Evolutionary conservation across 2,329 filamentous ascomycete genomes (phyloP).

Genomic region (Phoma sp.): DNA sequence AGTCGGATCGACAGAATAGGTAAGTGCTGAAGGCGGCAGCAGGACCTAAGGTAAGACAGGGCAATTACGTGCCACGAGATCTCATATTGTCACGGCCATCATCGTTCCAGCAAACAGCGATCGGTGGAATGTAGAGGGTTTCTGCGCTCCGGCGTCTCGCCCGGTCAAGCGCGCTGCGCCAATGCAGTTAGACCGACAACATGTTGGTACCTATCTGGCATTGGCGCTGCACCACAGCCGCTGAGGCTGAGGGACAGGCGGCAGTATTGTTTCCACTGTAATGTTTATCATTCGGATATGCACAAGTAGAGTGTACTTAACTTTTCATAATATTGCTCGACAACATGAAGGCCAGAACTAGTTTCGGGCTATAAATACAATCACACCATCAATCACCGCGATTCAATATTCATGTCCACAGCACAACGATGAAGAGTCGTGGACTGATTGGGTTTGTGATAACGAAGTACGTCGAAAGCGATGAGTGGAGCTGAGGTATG

Average conservation of each 20-base stretch:
- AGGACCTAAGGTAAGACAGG: constrained; percentile 2
- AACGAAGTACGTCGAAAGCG: background rate
- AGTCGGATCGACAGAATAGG: constrained; percentile 9
- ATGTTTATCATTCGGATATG: no score
- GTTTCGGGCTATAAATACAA: no score
- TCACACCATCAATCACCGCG: no score
- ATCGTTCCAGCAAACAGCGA: constrained; percentile 5
- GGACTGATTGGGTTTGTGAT: background rate
- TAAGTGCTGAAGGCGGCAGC: constrained; percentile 19
- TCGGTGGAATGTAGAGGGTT: background rate
- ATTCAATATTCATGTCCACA: no score
- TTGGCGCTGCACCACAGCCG: background rate
- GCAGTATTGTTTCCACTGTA: background rate
- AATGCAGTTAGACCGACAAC: background rate
- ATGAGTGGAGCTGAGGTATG: background rate
- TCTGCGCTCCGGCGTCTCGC: constrained; percentile 16
- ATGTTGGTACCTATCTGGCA: background rate
- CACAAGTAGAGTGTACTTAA: no score
- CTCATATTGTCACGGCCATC: constrained; percentile 6
- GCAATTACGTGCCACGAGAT: constrained; percentile 20
- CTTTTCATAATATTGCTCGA: no score
- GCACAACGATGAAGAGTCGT: no score
- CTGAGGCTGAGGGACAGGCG: background rate
- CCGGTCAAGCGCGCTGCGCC: constrained; percentile 5
- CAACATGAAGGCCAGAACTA: no score